These are phyloP conservation scores for Saccharomyces pastorianus DNA, from an alignment of 1,139 yeast genomes.

Conservation along the genomic window DNA sequence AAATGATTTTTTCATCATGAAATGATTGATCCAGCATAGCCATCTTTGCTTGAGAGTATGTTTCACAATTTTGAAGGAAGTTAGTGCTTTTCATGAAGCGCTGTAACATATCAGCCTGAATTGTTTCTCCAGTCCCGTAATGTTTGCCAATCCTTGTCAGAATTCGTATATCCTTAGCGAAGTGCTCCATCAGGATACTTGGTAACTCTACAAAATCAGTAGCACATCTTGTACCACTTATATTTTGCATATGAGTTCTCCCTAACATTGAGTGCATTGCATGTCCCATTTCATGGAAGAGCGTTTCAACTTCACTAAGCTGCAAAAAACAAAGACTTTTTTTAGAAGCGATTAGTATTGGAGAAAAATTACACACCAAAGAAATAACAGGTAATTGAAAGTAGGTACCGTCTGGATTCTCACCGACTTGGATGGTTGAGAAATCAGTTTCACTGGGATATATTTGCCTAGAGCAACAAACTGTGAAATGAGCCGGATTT, in stretches of 20 bases:
- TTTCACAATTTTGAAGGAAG: conserved; percentile 60
- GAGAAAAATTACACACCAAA: conserved; percentile 71
- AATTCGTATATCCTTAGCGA: conserved; percentile 76
- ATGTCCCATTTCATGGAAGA: conserved; percentile 98
- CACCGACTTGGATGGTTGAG: conserved; percentile 36
- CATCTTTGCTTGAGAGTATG: conserved; percentile 82
- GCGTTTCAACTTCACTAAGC: conserved; percentile 78
- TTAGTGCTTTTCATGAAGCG: conserved; percentile 47
- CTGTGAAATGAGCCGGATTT: conserved; percentile 91
- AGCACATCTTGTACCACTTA: conserved; percentile 90
- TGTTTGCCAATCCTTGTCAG: conserved; percentile 67
- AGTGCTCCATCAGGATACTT: conserved; percentile 88
- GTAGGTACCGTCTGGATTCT: conserved; percentile 34
- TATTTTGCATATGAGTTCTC: conserved; percentile 77
- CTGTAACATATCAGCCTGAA: conserved; percentile 45
- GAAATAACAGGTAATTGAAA: conserved; percentile 87
- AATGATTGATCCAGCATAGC: conserved; percentile 79
- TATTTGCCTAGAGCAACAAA: conserved; percentile 80
- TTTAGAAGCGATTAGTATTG: conserved; percentile 27
- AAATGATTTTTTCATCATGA: conserved; percentile 40
- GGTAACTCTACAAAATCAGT: conserved; percentile 97
- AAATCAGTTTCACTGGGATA: conserved; percentile 43
- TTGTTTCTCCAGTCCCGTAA: conserved; percentile 54
- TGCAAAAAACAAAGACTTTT: conserved; percentile 43
- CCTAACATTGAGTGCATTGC: conserved; percentile 98